Conservation (phyloP, 768 basidiomycete genomes). For the Tulasnella sp. region DNA sequence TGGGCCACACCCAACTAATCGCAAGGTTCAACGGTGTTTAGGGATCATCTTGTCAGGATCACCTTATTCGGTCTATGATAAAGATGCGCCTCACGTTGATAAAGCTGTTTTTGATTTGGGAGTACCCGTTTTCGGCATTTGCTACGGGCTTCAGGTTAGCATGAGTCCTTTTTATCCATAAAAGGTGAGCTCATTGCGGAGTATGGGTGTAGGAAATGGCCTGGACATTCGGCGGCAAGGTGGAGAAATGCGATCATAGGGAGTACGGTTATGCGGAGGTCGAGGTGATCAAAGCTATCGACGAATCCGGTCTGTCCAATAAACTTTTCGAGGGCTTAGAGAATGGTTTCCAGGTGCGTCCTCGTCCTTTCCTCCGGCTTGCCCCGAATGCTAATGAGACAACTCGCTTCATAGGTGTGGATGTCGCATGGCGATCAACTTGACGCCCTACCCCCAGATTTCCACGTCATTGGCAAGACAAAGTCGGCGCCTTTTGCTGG, state of each 20-base stretch:
- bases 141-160: slow-evolving; percentile 86
- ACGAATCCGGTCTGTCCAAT: slow-evolving; percentile 40
- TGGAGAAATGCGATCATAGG: slow-evolving; percentile 78
- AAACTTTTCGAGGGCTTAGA: slow-evolving; percentile 78
- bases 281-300: slow-evolving; percentile 49
- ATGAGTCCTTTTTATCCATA: neutral
- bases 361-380: no score
- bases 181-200: neutral
- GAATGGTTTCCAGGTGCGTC: slow-evolving; percentile 73
- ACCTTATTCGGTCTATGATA: slow-evolving; percentile 94
- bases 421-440: slow-evolving; percentile 99
- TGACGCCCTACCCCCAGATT: slow-evolving; percentile 65
- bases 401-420: slow-evolving; percentile 71
- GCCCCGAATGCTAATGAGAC: neutral
- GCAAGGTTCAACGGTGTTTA: slow-evolving; percentile 23
- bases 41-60: slow-evolving; percentile 97
- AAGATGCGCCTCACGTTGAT: slow-evolving; percentile 87
- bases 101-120: slow-evolving; percentile 79
- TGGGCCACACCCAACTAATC: neutral
- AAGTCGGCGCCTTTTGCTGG: slow-evolving; percentile 84
- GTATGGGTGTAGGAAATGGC: slow-evolving; percentile 70
- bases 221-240: slow-evolving; percentile 73
- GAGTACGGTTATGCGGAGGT: slow-evolving; percentile 92
- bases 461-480: slow-evolving; percentile 82
- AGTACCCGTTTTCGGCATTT: slow-evolving; percentile 91